Conservation (phyloP, 2,329 filamentous ascomycete genomes). For the Arthrobotrys musiformis region DNA sequence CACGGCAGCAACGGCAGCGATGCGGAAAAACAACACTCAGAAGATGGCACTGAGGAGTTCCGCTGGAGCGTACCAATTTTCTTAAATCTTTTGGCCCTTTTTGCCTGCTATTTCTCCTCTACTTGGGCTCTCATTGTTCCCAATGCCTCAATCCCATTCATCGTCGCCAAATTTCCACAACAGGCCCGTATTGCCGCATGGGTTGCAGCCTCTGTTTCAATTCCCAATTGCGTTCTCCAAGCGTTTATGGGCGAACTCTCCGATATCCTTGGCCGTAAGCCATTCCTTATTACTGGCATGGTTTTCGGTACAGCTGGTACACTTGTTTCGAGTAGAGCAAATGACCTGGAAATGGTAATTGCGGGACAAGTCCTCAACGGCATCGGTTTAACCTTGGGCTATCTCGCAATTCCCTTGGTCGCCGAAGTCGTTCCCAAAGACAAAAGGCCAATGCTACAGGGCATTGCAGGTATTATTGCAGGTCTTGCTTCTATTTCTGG, state of each 20-base stretch:
- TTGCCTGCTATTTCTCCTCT: background rate
- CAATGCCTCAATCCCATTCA: background rate
- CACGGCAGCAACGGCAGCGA: background rate
- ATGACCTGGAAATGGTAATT: background rate
- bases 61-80: background rate
- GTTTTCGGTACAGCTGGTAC: background rate
- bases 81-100: background rate
- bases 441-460: background rate
- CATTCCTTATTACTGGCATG: background rate
- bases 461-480: background rate
- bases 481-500: background rate
- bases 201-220: background rate
- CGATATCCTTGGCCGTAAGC: background rate
- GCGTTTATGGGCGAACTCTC: background rate
- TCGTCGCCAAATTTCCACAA: background rate
- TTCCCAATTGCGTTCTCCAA: background rate
- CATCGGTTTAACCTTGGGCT: background rate
- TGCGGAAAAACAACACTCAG: background rate
- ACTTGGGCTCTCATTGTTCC: background rate
- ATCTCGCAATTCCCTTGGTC: background rate
- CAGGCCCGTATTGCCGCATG: background rate
- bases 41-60: background rate
- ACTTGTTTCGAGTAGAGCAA: background rate
- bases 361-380: background rate
- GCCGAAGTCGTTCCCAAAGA: background rate